phyloP scores from a whole-genome alignment of 1,284 basidiomycete genomes.

The Fomitopsis pinicola region DNA sequence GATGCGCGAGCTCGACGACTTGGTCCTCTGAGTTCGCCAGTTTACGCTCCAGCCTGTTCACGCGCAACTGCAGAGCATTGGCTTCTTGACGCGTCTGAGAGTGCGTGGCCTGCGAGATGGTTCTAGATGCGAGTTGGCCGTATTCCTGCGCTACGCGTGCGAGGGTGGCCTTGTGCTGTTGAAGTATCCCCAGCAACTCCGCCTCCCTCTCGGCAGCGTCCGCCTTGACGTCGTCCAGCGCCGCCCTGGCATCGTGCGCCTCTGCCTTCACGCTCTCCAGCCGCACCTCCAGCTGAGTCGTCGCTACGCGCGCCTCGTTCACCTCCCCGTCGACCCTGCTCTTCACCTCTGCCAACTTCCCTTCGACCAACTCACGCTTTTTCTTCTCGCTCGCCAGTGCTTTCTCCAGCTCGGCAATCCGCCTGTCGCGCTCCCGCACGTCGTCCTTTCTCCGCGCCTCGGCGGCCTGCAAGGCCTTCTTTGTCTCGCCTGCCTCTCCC shows the following conservation, averaged over 20 bases:
- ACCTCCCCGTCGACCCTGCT: constrained; percentile 40
- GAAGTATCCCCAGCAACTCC: constrained; percentile 44
- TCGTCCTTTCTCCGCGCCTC: constrained; percentile 53
- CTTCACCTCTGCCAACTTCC: constrained; percentile 38
- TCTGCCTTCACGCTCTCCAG: constrained; percentile 34
- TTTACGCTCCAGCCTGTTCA: constrained; percentile 57
- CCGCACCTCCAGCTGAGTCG: constrained; percentile 31
- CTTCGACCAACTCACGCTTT: constrained; percentile 43
- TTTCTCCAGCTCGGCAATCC: constrained; percentile 55
- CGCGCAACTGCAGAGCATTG: constrained; percentile 36
- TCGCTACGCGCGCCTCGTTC: constrained; percentile 29
- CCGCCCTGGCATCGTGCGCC: constrained; percentile 26
- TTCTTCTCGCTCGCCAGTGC: constrained; percentile 43
- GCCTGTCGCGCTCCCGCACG: constrained; percentile 46
- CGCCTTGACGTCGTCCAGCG: constrained; percentile 18
- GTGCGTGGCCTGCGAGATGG: constrained; percentile 39
- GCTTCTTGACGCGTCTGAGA: constrained; percentile 41
- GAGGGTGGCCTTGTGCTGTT: constrained; percentile 42
- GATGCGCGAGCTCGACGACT: constrained; percentile 56
- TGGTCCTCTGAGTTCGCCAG: constrained; percentile 64
- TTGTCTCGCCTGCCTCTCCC: constrained; percentile 47
- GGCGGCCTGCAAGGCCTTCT: constrained; percentile 42
- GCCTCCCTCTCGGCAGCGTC: constrained; percentile 35
- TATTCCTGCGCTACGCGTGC: constrained; percentile 52
- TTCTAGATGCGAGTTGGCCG: constrained; percentile 48